Conservation (phyloP, 805 yeast species). For the Pichia gijzeniarum region DNA sequence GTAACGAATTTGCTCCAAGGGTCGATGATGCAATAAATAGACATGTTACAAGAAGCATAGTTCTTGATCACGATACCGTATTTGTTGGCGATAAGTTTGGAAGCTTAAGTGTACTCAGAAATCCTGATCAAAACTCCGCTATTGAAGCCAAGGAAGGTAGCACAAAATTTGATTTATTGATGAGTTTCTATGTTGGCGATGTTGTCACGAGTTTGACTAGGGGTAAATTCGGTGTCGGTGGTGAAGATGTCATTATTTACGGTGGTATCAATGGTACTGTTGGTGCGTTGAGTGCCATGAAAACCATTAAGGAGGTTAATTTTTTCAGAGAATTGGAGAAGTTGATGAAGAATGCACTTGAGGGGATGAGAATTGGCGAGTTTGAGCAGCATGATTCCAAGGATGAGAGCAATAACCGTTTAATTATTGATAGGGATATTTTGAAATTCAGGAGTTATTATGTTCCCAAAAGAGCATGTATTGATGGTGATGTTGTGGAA, state of each 20-base stretch:
- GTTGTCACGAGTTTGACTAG: slow-evolving; percentile 55
- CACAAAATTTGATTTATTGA: slow-evolving; percentile 41
- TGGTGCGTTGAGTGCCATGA: slow-evolving; percentile 66
- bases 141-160: neutral
- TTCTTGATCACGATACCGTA: slow-evolving; percentile 70
- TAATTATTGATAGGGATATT: slow-evolving; percentile 58
- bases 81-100: slow-evolving; percentile 88
- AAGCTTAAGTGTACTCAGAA: slow-evolving; percentile 60
- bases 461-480: slow-evolving; percentile 65
- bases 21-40: slow-evolving; percentile 66
- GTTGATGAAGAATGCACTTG: slow-evolving; percentile 32
- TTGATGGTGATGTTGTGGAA: slow-evolving; percentile 89
- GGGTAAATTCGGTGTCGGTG: slow-evolving; percentile 52
- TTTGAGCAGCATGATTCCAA: slow-evolving; percentile 31
- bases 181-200: slow-evolving; percentile 64
- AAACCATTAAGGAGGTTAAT: slow-evolving; percentile 53
- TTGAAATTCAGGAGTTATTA: slow-evolving; percentile 68
- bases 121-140: slow-evolving; percentile 32
- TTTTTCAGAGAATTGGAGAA: slow-evolving; percentile 52
- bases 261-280: slow-evolving; percentile 78
- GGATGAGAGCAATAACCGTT: slow-evolving; percentile 24
- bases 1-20: slow-evolving; percentile 51
- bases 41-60: slow-evolving; percentile 51
- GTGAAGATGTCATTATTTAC: slow-evolving; percentile 59
- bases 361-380: slow-evolving; percentile 25